Percentiles rank a stretch among this genome's conserved stretches.
Evolutionary conservation across 1,284 basidiomycete species (phyloP).

Genomic region (Pascua guehoae): DNA sequence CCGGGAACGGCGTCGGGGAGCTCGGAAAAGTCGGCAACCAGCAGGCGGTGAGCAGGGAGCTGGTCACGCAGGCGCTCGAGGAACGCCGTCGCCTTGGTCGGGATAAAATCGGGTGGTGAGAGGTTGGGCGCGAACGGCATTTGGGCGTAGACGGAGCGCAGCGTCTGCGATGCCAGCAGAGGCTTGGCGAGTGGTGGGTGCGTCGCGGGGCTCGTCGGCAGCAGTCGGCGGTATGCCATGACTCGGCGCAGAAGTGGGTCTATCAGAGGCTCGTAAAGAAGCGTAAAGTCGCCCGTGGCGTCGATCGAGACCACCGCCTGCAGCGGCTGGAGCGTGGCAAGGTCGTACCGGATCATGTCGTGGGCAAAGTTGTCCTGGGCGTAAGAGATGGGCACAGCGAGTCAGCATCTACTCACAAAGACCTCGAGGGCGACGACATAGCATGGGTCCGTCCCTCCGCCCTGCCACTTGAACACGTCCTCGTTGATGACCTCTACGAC

Average conservation of each 20-base stretch:
- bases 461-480: slow-evolving; percentile 81
- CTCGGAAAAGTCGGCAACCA: slow-evolving; percentile 87
- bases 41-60: slow-evolving; percentile 86
- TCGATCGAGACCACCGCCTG: slow-evolving; percentile 83
- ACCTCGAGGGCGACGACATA: slow-evolving; percentile 95
- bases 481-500: slow-evolving; percentile 74
- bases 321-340: slow-evolving; percentile 70
- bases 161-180: slow-evolving; percentile 46
- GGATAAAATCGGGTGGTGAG: slow-evolving; percentile 83
- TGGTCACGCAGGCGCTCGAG: slow-evolving; percentile 74
- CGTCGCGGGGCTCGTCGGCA: slow-evolving; percentile 55
- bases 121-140: slow-evolving; percentile 91
- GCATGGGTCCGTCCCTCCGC: slow-evolving; percentile 73
- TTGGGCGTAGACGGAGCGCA: slow-evolving; percentile 61
- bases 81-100: slow-evolving; percentile 84
- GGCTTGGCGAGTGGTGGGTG: slow-evolving; percentile 33
- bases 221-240: slow-evolving; percentile 62
- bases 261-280: slow-evolving; percentile 75
- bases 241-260: slow-evolving; percentile 71
- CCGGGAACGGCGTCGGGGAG: slow-evolving; percentile 84
- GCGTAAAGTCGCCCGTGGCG: slow-evolving; percentile 75
- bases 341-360: slow-evolving; percentile 87
- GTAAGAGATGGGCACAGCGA: slow-evolving; percentile 38
- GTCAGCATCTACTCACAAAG: slow-evolving; percentile 51
- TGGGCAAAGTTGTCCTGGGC: slow-evolving; percentile 80